Percentiles rank a stretch among this genome's conserved stretches.
Conservation (phyloP, 768 basidiomycete species). For the Rhodotorula diobovata region DNA sequence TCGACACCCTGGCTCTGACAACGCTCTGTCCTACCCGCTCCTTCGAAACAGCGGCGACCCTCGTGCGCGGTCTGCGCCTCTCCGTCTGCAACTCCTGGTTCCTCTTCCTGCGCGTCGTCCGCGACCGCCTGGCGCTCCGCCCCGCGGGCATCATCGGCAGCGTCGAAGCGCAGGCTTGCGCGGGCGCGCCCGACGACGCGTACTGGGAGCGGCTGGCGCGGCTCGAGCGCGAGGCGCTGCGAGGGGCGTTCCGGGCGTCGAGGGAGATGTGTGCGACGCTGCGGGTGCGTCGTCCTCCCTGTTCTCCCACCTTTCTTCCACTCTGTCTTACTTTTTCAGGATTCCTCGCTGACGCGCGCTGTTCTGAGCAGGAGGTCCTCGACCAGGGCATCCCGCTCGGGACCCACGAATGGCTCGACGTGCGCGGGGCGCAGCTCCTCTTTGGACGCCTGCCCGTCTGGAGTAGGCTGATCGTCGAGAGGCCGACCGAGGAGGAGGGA, state of each 20-base stretch:
- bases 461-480: background rate
- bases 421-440: background rate
- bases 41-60: background rate
- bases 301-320: background rate
- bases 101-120: background rate
- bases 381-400: conserved; percentile 1
- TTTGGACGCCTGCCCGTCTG: background rate
- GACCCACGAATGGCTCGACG: conserved; percentile 8
- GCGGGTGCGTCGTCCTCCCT: background rate
- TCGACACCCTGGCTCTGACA: too few relatives aligned
- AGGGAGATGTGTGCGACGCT: background rate
- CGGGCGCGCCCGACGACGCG: background rate
- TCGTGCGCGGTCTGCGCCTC: conserved; percentile 2
- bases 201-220: background rate
- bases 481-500: background rate
- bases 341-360: background rate
- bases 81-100: background rate
- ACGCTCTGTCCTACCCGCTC: background rate
- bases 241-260: background rate
- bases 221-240: background rate
- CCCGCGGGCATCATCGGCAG: background rate
- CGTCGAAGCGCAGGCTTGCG: background rate
- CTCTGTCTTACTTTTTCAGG: too few relatives aligned
- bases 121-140: background rate
- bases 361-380: conserved; percentile 2